phyloP scores from a whole-genome alignment of 306 rosid species.

The Hippophae gyantsensis region DNA sequence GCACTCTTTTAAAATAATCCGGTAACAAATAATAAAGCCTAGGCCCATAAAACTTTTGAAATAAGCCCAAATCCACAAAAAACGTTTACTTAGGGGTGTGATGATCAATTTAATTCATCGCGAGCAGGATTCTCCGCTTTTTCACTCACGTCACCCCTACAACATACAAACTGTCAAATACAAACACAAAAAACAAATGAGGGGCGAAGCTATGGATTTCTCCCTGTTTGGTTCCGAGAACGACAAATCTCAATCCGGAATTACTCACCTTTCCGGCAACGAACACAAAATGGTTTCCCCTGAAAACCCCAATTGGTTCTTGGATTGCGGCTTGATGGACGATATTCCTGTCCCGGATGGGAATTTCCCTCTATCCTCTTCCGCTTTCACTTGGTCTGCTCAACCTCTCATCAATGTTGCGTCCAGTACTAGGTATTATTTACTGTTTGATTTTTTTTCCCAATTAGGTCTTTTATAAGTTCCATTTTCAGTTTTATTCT shows the following conservation, averaged over 20 bases:
- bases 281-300: slow-evolving; percentile 60
- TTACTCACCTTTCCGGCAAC: slow-evolving; percentile 16
- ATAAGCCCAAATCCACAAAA: too few relatives aligned
- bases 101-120: too few relatives aligned
- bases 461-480: not conserved
- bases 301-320: slow-evolving; percentile 84
- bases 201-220: slow-evolving; percentile 7
- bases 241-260: slow-evolving; percentile 10
- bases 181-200: not conserved
- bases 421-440: slow-evolving; percentile 41
- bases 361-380: slow-evolving; percentile 40
- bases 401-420: slow-evolving; percentile 41
- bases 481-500: not conserved
- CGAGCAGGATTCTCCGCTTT: slow-evolving; percentile 9
- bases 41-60: too few relatives aligned
- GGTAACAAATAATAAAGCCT: too few relatives aligned
- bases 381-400: slow-evolving; percentile 61
- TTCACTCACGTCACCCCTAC: not conserved
- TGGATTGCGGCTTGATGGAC: slow-evolving; percentile 68
- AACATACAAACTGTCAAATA: not conserved
- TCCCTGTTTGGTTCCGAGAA: slow-evolving; percentile 23
- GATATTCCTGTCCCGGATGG: slow-evolving; percentile 56
- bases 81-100: too few relatives aligned
- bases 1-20: too few relatives aligned
- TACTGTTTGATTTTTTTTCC: not conserved